Evolutionary conservation across 305 asterid genomes (phyloP).

Genomic region (Euphrasia arctica): DNA sequence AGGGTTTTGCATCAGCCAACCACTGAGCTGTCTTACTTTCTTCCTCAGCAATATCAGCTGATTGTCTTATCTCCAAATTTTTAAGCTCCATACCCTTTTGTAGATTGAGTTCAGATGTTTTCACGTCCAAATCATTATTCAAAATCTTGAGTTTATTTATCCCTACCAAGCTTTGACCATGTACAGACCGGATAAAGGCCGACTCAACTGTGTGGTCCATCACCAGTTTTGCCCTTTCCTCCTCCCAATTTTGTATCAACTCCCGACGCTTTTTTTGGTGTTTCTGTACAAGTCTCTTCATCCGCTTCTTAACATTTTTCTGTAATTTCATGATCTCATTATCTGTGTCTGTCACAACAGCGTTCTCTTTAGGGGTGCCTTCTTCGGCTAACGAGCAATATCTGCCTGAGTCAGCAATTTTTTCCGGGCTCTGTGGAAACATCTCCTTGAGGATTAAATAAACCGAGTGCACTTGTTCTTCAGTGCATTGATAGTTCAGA

Average conservation of each 20-base stretch:
- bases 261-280: constrained; percentile 47
- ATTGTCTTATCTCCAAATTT: constrained; percentile 47
- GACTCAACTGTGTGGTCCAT: constrained; percentile 42
- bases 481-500: constrained; percentile 78
- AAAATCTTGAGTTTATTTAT: constrained; percentile 43
- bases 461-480: constrained; percentile 53
- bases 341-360: constrained; percentile 28
- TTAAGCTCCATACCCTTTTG: constrained; percentile 37
- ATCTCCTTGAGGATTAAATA: constrained; percentile 55
- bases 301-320: constrained; percentile 37
- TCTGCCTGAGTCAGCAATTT: constrained; percentile 22
- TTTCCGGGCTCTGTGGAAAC: constrained; percentile 34
- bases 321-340: constrained; percentile 34
- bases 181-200: constrained; percentile 44
- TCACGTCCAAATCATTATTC: constrained; percentile 39
- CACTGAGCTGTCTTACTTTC: constrained; percentile 35
- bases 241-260: constrained; percentile 44
- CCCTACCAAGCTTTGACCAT: constrained; percentile 38
- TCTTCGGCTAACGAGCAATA: constrained; percentile 30
- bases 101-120: constrained; percentile 42
- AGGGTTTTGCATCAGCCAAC: constrained; percentile 33
- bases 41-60: constrained; percentile 45
- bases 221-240: constrained; percentile 39
- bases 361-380: constrained; percentile 28
- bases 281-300: constrained; percentile 40